These are phyloP conservation scores for Fusarium nurragi DNA, from an alignment of 2,329 filamentous ascomycete species.

Conservation along the genomic window DNA sequence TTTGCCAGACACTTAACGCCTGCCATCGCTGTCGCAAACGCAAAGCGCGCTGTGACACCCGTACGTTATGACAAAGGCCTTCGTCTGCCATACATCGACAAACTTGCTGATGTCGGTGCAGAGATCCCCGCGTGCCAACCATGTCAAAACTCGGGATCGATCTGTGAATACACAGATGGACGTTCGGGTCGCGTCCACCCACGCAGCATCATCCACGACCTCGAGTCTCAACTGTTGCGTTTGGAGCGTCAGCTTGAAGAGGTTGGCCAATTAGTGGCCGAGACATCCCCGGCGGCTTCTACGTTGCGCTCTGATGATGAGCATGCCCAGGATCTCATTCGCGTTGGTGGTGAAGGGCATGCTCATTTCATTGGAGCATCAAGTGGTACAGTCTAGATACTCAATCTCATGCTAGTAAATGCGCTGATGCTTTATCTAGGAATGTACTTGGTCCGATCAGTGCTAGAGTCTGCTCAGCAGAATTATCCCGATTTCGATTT, in stretches of 20 bases:
- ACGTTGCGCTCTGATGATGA: not conserved
- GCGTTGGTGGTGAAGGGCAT: not conserved
- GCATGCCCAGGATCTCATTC: not conserved
- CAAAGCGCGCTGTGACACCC: conserved; percentile 17
- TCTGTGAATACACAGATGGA: conserved; percentile 14
- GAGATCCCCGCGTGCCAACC: conserved; percentile 13
- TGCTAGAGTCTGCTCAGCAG: conserved; percentile 10
- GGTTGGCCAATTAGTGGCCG: not conserved
- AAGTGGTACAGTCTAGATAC: not conserved
- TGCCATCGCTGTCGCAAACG: conserved; percentile 20
- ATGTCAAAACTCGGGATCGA: conserved; percentile 7
- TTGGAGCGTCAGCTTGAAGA: not conserved
- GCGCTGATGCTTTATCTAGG: not conserved
- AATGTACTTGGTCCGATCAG: conserved; percentile 17
- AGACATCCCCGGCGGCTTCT: not conserved
- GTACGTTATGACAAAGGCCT: not conserved
- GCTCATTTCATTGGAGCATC: not conserved
- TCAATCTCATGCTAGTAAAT: no score
- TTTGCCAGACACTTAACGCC: conserved; percentile 8
- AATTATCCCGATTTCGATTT: conserved; percentile 8
- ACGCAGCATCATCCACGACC: conserved; percentile 3
- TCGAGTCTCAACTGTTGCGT: not conserved
- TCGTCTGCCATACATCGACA: fast-evolving
- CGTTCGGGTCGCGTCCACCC: conserved; percentile 2
- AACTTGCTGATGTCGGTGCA: not conserved